phyloP scores from a whole-genome alignment of 345 rosid species.

The Turnera subulata region DNA sequence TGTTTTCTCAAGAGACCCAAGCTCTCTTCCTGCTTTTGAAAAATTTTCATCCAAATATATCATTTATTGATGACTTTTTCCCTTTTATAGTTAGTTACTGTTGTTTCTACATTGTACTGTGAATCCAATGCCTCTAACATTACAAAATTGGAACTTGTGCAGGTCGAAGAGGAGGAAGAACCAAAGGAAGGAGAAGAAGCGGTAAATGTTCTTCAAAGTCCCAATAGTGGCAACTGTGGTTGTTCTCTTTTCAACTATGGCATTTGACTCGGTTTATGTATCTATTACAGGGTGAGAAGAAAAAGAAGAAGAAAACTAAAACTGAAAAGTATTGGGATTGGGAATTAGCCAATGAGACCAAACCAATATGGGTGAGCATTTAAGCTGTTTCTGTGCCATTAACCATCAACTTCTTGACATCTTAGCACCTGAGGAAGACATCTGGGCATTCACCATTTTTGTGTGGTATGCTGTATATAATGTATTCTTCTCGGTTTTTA shows the following conservation, averaged over 20 bases:
- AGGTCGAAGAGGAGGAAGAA: conserved; percentile 95
- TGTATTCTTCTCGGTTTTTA: no score
- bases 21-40: no score
- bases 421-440: background rate
- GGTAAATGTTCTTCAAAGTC: no score
- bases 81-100: no score
- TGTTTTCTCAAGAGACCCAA: background rate
- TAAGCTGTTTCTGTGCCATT: background rate
- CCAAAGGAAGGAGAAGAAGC: conserved; percentile 78
- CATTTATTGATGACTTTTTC: no score
- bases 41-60: no score
- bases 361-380: conserved; percentile 88
- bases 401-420: conserved; percentile 1
- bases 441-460: no score
- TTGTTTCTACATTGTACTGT: conserved; percentile 2
- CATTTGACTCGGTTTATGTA: conserved; percentile 14
- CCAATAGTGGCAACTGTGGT: background rate
- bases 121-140: background rate
- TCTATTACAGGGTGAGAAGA: conserved; percentile 62
- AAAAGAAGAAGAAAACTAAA: conserved; percentile 75
- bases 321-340: conserved; percentile 98
- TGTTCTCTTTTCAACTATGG: background rate
- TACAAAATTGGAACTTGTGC: conserved; percentile 12
- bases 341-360: conserved; percentile 93
- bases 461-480: no score